phyloP scores from a whole-genome alignment of 805 yeast species.

The Cyberlindnera maritima region DNA sequence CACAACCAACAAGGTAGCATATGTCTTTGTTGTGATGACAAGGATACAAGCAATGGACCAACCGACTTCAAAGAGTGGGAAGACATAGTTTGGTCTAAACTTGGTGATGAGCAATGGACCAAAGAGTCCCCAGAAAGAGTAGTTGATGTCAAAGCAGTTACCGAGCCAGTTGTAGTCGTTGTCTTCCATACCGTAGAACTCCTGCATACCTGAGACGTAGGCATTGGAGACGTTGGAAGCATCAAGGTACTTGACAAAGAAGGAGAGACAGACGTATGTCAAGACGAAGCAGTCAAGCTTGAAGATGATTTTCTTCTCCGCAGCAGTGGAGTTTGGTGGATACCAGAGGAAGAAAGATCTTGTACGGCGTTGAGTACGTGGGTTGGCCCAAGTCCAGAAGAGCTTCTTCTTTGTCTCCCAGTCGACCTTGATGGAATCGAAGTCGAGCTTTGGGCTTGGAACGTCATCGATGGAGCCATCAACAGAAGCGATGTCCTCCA shows the following conservation, averaged over 20 bases:
- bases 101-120: constrained; percentile 12
- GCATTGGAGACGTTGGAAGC: constrained; percentile 40
- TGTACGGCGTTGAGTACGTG: constrained; percentile 10
- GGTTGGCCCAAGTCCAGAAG: constrained; percentile 15
- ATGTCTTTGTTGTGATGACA: constrained; percentile 8
- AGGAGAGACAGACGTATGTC: constrained; percentile 19
- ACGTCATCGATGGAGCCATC: constrained; percentile 2
- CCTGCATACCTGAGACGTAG: constrained; percentile 55
- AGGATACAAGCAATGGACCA: constrained; percentile 15
- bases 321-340: constrained; percentile 16
- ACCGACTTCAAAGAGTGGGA: constrained; percentile 10
- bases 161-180: constrained; percentile 15
- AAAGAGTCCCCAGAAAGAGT: constrained; percentile 10
- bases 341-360: constrained; percentile 22
- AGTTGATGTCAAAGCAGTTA: constrained; percentile 12
- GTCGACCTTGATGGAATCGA: constrained; percentile 2
- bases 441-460: not conserved
- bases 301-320: constrained; percentile 17
- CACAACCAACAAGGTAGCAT: constrained; percentile 10
- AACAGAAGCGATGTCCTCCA: not conserved
- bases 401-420: constrained; percentile 9
- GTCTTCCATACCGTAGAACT: constrained; percentile 41
- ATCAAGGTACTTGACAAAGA: constrained; percentile 20
- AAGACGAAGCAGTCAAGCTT: constrained; percentile 19
- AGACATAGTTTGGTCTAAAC: constrained; percentile 9